Evolutionary conservation across 1,284 basidiomycete genomes (phyloP), one percentile per base, ranked within the genome.

Genomic region (Leccinum subatratum): DNA sequence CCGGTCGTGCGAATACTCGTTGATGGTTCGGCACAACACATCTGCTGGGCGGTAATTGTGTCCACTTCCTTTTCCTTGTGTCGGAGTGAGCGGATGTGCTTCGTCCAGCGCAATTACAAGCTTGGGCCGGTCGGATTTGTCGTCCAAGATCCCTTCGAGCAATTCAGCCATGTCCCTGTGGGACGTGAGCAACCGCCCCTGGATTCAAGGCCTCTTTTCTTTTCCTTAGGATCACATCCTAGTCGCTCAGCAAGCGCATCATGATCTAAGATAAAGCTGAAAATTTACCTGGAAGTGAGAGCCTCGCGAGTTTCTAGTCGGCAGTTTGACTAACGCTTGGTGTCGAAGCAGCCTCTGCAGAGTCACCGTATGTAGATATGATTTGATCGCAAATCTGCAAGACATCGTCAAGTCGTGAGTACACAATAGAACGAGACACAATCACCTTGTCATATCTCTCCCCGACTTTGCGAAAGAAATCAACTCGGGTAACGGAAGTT

Each of bases 101-200:
- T 68, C 68, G 25, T 69, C 68, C 6, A 69, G 4, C 4, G 63
- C 57, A 4, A 69, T 63, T 7, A 69, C 63, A 12, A 69, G 18
- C 39, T 62, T 62, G 14, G 61, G 61, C 1, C n/a, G 7, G 28
- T 63, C 12, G 2, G 59, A 39, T 6, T 20, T 0, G 6, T 56
- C 45, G 1, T 28, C 3, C 18, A 69, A 37, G 3, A 68, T 25
- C 3, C 4, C 7, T 4, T 37, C 12, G 6, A 68, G 62, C 4
- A 1, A 32, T 16, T 4, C 7, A 0, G 20, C 30, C 64, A 68
- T 62, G 30, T 48, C 56, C 4, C 1, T 6, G 6, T 64, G 65
- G 1, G 63, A 57, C n/a, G 51, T 54, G 51, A 54, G 22, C 51
- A 54, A 25, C 4, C 51, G 51, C 14, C 51, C 51, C 51, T 25